A percentile compares a stretch with the other conserved stretches of the same genome.
Evolutionary conservation across 306 rosid genomes (phyloP).

Genomic region (Quercus rubra): DNA sequence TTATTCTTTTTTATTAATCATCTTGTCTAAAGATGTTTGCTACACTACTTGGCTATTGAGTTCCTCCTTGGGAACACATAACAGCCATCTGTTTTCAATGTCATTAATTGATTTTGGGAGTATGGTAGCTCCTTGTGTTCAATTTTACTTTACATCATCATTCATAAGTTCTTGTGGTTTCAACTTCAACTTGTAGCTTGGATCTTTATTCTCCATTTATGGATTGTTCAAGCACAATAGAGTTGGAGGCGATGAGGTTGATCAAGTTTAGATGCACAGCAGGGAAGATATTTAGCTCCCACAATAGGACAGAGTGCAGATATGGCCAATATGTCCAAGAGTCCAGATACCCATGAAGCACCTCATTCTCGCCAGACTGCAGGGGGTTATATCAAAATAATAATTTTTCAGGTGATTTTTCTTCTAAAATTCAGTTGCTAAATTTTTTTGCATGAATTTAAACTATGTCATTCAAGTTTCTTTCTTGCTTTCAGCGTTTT

Average conservation of each 20-base stretch:
- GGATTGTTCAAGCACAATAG: conserved; percentile 35
- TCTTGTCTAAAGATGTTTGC: neutral
- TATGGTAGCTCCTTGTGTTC: neutral
- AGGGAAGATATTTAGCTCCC: conserved; percentile 59
- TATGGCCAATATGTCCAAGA: conserved; percentile 37
- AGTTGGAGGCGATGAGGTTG: conserved; percentile 13
- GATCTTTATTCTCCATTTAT: conserved; percentile 53
- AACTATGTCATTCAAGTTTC: neutral
- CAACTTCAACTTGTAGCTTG: conserved; percentile 59
- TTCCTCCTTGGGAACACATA: neutral
- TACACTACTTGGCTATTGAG: neutral
- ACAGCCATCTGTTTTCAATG: neutral
- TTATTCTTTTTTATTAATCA: neutral
- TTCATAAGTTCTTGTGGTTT: conserved; percentile 26
- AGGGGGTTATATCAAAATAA: conserved; percentile 43
- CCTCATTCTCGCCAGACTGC: conserved; percentile 33
- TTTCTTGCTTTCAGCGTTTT: neutral
- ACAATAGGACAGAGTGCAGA: conserved; percentile 33
- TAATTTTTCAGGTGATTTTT: conserved; percentile 69
- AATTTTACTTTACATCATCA: neutral
- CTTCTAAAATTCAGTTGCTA: conserved; percentile 8
- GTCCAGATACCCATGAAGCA: conserved; percentile 22
- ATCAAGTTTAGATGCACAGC: conserved; percentile 41
- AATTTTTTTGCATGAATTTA: neutral
- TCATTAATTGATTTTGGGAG: neutral